Conservation (phyloP, 2,329 filamentous ascomycete genomes). For the Thermothelomyces thermophilus region DNA sequence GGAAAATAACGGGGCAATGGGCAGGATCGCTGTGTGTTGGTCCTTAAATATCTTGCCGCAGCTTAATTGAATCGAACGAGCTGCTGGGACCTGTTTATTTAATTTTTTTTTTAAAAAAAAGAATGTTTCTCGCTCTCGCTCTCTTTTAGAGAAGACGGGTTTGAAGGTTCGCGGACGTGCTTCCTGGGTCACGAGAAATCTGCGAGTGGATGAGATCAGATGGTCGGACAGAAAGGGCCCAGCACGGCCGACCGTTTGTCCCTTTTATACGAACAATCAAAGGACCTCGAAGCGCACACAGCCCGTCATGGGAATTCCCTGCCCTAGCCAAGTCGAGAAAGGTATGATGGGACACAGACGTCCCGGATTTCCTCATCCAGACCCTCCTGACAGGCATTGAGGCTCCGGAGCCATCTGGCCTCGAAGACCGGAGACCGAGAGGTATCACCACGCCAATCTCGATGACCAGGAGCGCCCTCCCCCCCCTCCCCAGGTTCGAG, state of each 20-base stretch:
- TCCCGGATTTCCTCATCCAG: slow-evolving; percentile 1
- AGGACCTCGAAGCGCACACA: not conserved
- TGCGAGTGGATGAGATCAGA: not conserved
- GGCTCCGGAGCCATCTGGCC: no score
- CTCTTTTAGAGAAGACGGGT: not conserved
- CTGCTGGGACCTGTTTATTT: not conserved
- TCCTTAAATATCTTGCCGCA: not conserved
- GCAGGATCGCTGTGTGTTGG: no score
- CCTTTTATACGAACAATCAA: slow-evolving; percentile 7
- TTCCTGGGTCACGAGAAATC: not conserved
- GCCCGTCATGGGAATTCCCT: not conserved
- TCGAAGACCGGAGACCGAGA: no score
- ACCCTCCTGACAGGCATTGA: slow-evolving; percentile 4
- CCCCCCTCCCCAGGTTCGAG: no score
- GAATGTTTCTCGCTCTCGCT: no score
- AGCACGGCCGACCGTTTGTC: not conserved
- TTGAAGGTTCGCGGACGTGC: not conserved
- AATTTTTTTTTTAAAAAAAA: no score
- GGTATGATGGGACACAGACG: not conserved
- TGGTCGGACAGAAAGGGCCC: not conserved
- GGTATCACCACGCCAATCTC: no score
- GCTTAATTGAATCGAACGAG: not conserved
- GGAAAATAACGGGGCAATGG: no score
- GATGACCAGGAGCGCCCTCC: no score
- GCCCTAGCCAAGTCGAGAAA: slow-evolving; percentile 4